Evolutionary conservation across 1,139 yeast species (phyloP), one percentile per base, ranked within the genome.

Genomic region (Arxiozyma slooffiae): DNA sequence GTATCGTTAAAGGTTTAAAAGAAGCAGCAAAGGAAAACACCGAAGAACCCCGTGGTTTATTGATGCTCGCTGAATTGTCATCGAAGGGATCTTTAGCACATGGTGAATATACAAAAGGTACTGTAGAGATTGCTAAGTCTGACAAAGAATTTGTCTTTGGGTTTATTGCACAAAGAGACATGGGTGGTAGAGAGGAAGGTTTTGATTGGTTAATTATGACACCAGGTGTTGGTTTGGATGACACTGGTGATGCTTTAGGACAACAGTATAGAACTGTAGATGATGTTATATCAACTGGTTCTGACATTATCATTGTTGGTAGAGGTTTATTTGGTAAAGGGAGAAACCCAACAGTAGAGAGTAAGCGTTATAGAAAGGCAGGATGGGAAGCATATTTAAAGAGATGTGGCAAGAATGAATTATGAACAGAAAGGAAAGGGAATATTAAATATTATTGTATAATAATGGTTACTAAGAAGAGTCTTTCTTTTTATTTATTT

Each of bases 161-260:
- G 0, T 94, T 92, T 68, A 92, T 94, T 71, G 97, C 98, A 0
- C 97, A 90, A 67, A 77, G 79, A 61, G 82, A 83, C 55, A 86
- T 89, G 90, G 89, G 87, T 36, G 94, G 92, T 18, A 71, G 75
- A 48, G 84, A 80, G 4, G 90, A 82, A 64, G 92, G 89, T 0
- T 89, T 85, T 61, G 98, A 92, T 69, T 94, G 97, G 96, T 71
- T 94, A 49, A 79, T 89, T 51, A 81, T 94, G 90, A 92, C 98
- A 1, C 99, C 99, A 0, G 99, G 99, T 53, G 98, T 94, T 44
- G 97, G 97, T 1, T 76, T 94, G 53, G 98, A 90, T 65, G 97
- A 90, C 63, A 92, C 84, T 68, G 97, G 97, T n/a, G 99, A 92
- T 67, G 81, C 82, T 1, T 76, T 92, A 55, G 99, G 99, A 22